Base-by-base conservation (phyloP, 148 eudicot genomes). In the Spergularia bocconei region DNA sequence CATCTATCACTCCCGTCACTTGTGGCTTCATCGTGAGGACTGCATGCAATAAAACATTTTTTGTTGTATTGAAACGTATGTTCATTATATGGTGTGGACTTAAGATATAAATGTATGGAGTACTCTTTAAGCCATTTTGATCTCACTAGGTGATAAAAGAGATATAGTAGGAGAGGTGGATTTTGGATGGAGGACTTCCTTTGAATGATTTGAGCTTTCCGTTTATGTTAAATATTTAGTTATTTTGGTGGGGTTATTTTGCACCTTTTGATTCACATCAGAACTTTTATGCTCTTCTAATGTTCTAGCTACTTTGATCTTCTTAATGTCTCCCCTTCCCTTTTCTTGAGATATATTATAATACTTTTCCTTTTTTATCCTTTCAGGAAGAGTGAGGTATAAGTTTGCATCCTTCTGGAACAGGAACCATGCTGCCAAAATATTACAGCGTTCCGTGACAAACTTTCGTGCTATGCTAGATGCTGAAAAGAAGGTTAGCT, bases 341-440 rank as follows among this genome's bases (percentile, higher is more conserved):
- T 23, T 12, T 50, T 25, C 17, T 67, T 21, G 14, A 16, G 29
- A 48, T 50, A 19, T 19, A 48, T 13, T 47, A 21, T 47, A 47
- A 67, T 53, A 16, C 71, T 41, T 47, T 33, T 33, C 74, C 36
- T 60, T 65, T 71, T 44, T 57, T 51, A 10, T 62, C 19, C 17
- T 83, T 83, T 74, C 93, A 94, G 98, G 98, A 62, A 87, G 97
- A 85, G 98, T 94, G 63, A 91, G 91, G 83, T 94, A 94, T 82
- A 91, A 85, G 71, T 94, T 91, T 87, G 98, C 98, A 54, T 94
- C 98, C 53, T 94, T 94, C 86, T 94, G 98, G 98, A 94, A 94
- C 64, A 84, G 97, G 85, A 91, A 94, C 76, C 91, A 94, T 81
- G 87, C 93, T 21, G 17, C 80, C 63, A 91, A 85, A 79, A 85